These are phyloP conservation scores for Zizania latifolia DNA, from an alignment of 176 grass and related monocot genomes.

Conservation along the genomic window DNA sequence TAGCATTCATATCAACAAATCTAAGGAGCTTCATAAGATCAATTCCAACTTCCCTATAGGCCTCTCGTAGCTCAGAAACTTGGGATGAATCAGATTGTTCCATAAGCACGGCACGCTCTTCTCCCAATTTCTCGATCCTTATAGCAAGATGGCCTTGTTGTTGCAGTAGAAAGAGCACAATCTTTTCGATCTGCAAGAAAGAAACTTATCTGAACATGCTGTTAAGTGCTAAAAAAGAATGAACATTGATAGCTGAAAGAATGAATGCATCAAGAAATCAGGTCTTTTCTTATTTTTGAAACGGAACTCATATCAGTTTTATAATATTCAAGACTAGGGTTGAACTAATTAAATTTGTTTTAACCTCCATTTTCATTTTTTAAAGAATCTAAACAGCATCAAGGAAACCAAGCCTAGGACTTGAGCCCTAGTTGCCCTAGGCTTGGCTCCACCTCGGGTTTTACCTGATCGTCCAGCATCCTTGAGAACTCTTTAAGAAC, in stretches of 20 bases:
- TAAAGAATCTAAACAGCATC: too few relatives aligned
- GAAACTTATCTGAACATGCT: not conserved
- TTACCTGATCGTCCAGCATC: slow-evolving; percentile 89
- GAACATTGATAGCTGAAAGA: too few relatives aligned
- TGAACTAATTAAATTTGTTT: too few relatives aligned
- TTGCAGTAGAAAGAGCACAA: slow-evolving; percentile 84
- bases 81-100: slow-evolving; percentile 40
- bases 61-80: slow-evolving; percentile 55
- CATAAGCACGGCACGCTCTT: slow-evolving; percentile 29
- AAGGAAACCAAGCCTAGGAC: too few relatives aligned
- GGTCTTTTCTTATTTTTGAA: not conserved
- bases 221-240: slow-evolving; percentile 6
- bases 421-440: too few relatives aligned
- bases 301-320: too few relatives aligned
- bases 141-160: slow-evolving; percentile 84
- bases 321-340: too few relatives aligned
- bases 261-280: not conserved
- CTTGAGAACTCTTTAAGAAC: slow-evolving; percentile 90
- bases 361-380: too few relatives aligned
- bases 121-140: slow-evolving; percentile 66
- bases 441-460: too few relatives aligned
- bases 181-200: slow-evolving; percentile 74
- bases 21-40: slow-evolving; percentile 84
- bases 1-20: slow-evolving; percentile 92
- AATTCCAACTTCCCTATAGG: slow-evolving; percentile 56